These are phyloP conservation scores for Kuraishia piskuri DNA, from an alignment of 805 yeast species.

Conservation along the genomic window DNA sequence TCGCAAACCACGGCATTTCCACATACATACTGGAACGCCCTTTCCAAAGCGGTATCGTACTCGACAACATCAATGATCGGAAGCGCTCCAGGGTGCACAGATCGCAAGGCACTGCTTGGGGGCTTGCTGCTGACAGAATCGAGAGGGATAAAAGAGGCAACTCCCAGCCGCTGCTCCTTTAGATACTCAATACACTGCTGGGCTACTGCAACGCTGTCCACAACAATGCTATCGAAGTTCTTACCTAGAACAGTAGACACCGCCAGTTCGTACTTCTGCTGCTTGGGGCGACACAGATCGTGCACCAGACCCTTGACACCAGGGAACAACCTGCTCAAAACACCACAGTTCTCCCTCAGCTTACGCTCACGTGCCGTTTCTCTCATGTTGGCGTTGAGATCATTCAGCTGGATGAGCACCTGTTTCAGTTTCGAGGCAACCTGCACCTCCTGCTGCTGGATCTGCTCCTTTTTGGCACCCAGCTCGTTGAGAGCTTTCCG, in stretches of 20 bases:
- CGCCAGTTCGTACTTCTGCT: conserved; percentile 64
- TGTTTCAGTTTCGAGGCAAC: conserved; percentile 58
- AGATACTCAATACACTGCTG: conserved; percentile 69
- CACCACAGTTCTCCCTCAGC: conserved; percentile 63
- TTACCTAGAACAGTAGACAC: conserved; percentile 72
- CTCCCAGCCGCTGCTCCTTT: conserved; percentile 80
- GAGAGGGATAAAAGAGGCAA: conserved; percentile 81
- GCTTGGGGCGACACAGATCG: conserved; percentile 73
- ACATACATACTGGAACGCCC: conserved; percentile 74
- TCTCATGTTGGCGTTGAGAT: conserved; percentile 65
- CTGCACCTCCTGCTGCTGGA: conserved; percentile 41
- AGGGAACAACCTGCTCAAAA: conserved; percentile 66
- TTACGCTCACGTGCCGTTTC: conserved; percentile 65
- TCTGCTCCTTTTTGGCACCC: conserved; percentile 26
- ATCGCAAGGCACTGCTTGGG: conserved; percentile 45
- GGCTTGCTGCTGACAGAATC: conserved; percentile 60
- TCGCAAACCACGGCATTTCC: conserved; percentile 78
- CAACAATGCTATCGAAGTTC: conserved; percentile 75
- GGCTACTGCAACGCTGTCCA: conserved; percentile 66
- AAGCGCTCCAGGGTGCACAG: conserved; percentile 41
- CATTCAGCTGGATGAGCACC: conserved; percentile 54
- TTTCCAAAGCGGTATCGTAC: conserved; percentile 58
- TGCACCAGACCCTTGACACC: conserved; percentile 78
- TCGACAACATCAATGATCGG: conserved; percentile 72
- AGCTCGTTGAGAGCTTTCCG: conserved; percentile 18